Evolutionary conservation across 208 protist species (phyloP).

Genomic region (Kentomonas sorsogonicus): DNA sequence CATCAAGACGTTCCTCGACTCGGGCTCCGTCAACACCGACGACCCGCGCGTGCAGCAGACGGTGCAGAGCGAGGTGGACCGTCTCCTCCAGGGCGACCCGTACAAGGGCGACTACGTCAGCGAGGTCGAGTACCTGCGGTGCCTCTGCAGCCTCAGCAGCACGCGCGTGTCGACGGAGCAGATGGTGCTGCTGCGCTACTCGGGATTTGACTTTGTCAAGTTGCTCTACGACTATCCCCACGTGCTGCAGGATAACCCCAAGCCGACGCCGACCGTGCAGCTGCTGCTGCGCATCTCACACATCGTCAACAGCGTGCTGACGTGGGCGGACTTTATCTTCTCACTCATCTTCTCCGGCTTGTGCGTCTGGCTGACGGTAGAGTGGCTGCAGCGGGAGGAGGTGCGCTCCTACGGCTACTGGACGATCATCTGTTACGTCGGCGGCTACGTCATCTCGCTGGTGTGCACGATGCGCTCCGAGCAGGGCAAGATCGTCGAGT

Average conservation of each 20-base stretch:
- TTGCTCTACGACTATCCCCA: conserved; percentile 72
- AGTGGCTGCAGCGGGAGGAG: conserved; percentile 34
- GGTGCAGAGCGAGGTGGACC: conserved; percentile 70
- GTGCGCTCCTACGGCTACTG: conserved; percentile 56
- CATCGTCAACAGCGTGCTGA: conserved; percentile 18
- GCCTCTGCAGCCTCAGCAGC: conserved; percentile 51
- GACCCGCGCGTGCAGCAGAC: conserved; percentile 49
- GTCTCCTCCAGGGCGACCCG: conserved; percentile 38
- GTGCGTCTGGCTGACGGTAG: conserved; percentile 57
- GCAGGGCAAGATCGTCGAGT: conserved; percentile 57
- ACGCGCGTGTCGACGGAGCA: conserved; percentile 53
- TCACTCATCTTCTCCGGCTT: no score
- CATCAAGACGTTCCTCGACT: conserved; percentile 57
- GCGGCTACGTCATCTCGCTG: conserved; percentile 61
- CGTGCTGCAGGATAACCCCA: conserved; percentile 10
- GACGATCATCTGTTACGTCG: conserved; percentile 73
- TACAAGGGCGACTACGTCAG: conserved; percentile 34
- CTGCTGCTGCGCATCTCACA: conserved; percentile 19
- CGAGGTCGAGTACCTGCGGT: conserved; percentile 56
- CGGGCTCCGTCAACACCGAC: conserved; percentile 45
- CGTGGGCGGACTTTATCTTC: conserved; percentile 39
- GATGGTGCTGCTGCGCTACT: conserved; percentile 63
- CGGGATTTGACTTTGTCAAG: conserved; percentile 78
- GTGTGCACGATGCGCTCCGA: conserved; percentile 58
- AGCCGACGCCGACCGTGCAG: conserved; percentile 19